Conservation (phyloP, 2,329 filamentous ascomycete genomes). For the Calonectria pseudoturangicola region DNA sequence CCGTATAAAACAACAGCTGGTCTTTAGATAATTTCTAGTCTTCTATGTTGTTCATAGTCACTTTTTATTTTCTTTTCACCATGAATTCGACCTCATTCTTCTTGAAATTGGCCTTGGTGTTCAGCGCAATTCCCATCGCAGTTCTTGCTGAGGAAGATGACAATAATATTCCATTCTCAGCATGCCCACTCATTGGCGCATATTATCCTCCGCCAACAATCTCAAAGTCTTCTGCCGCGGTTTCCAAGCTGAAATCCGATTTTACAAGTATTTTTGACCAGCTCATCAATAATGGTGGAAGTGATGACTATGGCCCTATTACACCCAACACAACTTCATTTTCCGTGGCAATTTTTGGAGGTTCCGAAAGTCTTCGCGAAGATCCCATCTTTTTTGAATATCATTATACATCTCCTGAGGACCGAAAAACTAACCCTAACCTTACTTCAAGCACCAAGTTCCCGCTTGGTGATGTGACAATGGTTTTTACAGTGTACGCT, state of each 20-base stretch:
- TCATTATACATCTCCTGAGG: slow-evolving; percentile 47
- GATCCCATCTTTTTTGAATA: slow-evolving; percentile 48
- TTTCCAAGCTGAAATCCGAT: slow-evolving; percentile 4
- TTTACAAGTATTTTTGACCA: slow-evolving; percentile 45
- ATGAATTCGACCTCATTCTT: slow-evolving; percentile 30
- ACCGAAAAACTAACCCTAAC: slow-evolving; percentile 32
- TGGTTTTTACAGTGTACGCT: slow-evolving; percentile 58
- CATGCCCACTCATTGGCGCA: slow-evolving; percentile 47
- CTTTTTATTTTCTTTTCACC: too few relatives aligned
- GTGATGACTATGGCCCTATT: slow-evolving; percentile 46
- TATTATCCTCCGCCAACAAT: slow-evolving; percentile 49
- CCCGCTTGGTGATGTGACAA: slow-evolving; percentile 56
- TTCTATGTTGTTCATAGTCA: too few relatives aligned
- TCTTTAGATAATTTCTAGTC: not conserved
- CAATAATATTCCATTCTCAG: slow-evolving; percentile 42
- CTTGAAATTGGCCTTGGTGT: not conserved
- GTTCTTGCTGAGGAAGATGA: slow-evolving; percentile 18
- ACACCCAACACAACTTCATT: slow-evolving; percentile 46
- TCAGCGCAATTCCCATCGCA: not conserved
- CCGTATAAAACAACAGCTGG: not conserved
- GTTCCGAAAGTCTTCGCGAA: slow-evolving; percentile 26
- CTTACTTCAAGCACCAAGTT: slow-evolving; percentile 53
- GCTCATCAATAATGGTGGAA: slow-evolving; percentile 38
- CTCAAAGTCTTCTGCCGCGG: slow-evolving; percentile 19
- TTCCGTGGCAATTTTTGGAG: slow-evolving; percentile 47